phyloP scores from a whole-genome alignment of 768 basidiomycete species.

The Auricularia cornea region DNA sequence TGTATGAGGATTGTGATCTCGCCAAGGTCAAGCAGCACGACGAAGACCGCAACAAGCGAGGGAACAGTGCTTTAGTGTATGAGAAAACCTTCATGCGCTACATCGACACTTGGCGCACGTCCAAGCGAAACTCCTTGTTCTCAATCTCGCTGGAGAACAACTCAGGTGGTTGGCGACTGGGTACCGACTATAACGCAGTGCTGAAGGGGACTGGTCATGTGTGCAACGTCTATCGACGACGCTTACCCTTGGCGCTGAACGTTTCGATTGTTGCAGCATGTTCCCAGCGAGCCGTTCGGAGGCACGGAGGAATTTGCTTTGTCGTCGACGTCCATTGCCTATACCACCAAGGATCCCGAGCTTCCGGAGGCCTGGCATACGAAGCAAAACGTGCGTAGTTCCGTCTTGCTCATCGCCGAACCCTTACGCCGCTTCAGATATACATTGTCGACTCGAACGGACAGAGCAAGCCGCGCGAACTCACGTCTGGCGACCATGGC shows the following conservation, averaged over 20 bases:
- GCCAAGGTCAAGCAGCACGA: slow-evolving; percentile 62
- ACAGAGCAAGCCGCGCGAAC: slow-evolving; percentile 41
- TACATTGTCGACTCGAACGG: slow-evolving; percentile 59
- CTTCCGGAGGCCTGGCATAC: slow-evolving; percentile 80
- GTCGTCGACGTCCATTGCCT: slow-evolving; percentile 58
- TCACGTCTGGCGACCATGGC: slow-evolving; percentile 80
- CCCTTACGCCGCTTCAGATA: slow-evolving; percentile 33
- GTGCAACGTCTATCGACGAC: slow-evolving; percentile 17
- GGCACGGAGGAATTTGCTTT: slow-evolving; percentile 74
- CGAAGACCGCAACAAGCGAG: slow-evolving; percentile 60
- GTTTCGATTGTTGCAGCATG: slow-evolving; percentile 32
- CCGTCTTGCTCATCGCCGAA: neutral
- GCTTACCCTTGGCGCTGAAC: no score
- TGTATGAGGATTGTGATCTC: slow-evolving; percentile 69
- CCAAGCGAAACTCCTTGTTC: slow-evolving; percentile 69
- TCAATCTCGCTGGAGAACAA: slow-evolving; percentile 47
- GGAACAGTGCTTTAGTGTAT: slow-evolving; percentile 63
- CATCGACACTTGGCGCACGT: slow-evolving; percentile 68
- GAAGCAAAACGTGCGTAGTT: slow-evolving; percentile 58
- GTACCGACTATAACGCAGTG: slow-evolving; percentile 45
- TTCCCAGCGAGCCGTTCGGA: slow-evolving; percentile 80
- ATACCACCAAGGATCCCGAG: slow-evolving; percentile 78
- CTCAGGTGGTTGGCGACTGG: slow-evolving; percentile 45
- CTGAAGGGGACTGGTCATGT: slow-evolving; percentile 66
- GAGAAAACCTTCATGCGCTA: slow-evolving; percentile 63